Evolutionary conservation across 2,329 filamentous ascomycete genomes (phyloP), one percentile per base, ranked within the genome.

Genomic region (Stemphylium lycopersici): DNA sequence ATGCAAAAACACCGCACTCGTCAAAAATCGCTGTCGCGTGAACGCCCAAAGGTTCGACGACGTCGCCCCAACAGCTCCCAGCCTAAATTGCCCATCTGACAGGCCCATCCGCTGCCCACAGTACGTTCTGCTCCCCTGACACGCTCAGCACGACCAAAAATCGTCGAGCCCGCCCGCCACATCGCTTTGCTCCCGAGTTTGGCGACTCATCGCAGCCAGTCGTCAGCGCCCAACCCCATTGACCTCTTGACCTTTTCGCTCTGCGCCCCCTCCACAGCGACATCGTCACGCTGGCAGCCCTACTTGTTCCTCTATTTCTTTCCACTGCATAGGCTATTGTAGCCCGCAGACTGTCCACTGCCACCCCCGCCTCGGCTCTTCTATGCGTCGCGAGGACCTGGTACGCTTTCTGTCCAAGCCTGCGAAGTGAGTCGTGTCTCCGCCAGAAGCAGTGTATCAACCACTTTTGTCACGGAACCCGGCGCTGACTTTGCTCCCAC

Each of bases 331-430:
- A 73, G 73, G 73, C 72, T 72, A 55, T 65, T 46, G 62, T 55
- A 70, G 71, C 72, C 73, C 65, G 71, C 71, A 74, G 72, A 67
- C 64, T 52, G 48, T 45, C 52, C 56, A 49, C 46, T 62, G 52
- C 48, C 61, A 48, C 51, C 58, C 60, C 38, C n/a, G n/a, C 44
- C 50, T 56, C 57, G 69, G 60, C 60, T 65, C 62, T 77, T 90
- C 87, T 88, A 96, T 96, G 92, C 93, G 87, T 89, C 88, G 85
- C 78, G 90, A 88, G 81, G 90, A 96, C 80, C 87, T 96, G 74
- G 86, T 96, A 76, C 90, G 91, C 81, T 95, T 96, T 82, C 87
- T 96, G 70, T 96, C 91, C 76, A 95, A 95, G 84, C 91, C 91
- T 76, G 90, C 91, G 78, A 96, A 96, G 92, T 96, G 80, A 76